These are phyloP conservation scores for Globisporangium echinulatum DNA, from an alignment of 352 stramenopile species.

Conservation along the genomic window DNA sequence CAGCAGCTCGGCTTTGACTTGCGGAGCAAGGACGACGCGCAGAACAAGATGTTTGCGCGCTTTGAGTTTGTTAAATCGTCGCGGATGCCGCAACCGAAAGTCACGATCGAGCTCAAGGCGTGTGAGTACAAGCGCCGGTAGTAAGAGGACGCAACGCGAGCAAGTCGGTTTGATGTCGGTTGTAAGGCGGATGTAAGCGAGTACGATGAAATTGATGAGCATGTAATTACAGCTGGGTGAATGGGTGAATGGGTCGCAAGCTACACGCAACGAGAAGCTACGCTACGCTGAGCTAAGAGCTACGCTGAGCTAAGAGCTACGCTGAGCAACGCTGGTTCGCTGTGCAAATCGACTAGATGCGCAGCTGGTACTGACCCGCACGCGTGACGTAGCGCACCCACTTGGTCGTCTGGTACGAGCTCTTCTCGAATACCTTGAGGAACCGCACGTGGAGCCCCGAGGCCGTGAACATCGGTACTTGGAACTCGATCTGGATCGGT, in stretches of 20 bases:
- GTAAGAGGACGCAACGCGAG: background rate
- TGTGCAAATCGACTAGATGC: slow-evolving; percentile 71
- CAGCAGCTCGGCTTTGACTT: slow-evolving; percentile 60
- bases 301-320: no score
- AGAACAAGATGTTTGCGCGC: slow-evolving; percentile 85
- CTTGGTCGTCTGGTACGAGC: slow-evolving; percentile 96
- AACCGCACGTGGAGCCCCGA: slow-evolving; percentile 97
- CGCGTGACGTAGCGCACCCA: slow-evolving; percentile 99
- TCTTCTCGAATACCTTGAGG: slow-evolving; percentile 98
- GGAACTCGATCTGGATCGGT: slow-evolving; percentile 97
- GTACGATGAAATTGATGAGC: background rate
- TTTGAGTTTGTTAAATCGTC: slow-evolving; percentile 74
- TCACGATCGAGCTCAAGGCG: slow-evolving; percentile 68
- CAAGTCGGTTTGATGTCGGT: no score
- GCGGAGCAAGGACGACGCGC: slow-evolving; percentile 61
- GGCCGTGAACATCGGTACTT: slow-evolving; percentile 97
- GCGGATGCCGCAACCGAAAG: slow-evolving; percentile 38
- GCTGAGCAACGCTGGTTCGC: no score
- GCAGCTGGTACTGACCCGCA: slow-evolving; percentile 96
- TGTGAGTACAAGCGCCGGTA: slow-evolving; percentile 85
- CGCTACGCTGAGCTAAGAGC: no score
- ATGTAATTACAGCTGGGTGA: no score
- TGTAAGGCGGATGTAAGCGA: no score
- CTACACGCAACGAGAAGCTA: no score
- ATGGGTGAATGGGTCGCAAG: no score